Percentiles rank a stretch among this genome's conserved stretches.
These are phyloP conservation scores for Candida hungchunana DNA, from an alignment of 805 yeast genomes.

Conservation along the genomic window DNA sequence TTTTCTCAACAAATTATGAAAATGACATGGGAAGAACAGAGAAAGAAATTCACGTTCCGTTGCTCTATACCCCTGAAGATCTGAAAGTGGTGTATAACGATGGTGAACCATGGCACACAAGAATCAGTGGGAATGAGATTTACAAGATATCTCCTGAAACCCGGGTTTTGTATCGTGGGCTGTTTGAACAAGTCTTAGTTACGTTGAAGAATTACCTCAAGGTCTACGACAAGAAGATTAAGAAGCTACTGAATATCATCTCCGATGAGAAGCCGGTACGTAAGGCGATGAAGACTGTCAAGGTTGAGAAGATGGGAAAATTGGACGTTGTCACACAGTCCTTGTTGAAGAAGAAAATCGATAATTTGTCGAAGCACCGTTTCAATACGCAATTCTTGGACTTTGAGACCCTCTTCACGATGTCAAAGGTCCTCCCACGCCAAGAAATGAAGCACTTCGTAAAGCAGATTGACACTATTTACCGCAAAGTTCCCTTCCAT, in stretches of 20 bases:
- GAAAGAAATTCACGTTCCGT: conserved; percentile 1
- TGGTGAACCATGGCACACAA: conserved; percentile 4
- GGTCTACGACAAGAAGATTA: conserved; percentile 5
- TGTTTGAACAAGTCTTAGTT: conserved; percentile 2
- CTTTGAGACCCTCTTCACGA: conserved; percentile 4
- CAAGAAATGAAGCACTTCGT: conserved; percentile 2
- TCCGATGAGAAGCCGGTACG: conserved; percentile 6
- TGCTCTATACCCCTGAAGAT: conserved; percentile 2
- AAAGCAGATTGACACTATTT: conserved; percentile 1
- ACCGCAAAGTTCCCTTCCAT: conserved; percentile 3
- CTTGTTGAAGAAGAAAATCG: conserved; percentile 4
- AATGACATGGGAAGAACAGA: not conserved
- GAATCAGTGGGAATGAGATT: conserved; percentile 8
- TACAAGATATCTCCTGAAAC: conserved; percentile 4
- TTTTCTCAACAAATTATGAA: not conserved
- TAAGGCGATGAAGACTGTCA: conserved; percentile 4
- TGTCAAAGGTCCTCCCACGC: conserved; percentile 2
- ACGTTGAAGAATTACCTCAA: conserved; percentile 1
- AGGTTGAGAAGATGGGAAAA: not conserved
- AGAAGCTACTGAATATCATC: conserved; percentile 1
- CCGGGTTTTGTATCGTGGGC: not conserved
- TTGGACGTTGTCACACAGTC: not conserved
- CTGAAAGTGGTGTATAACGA: not conserved
- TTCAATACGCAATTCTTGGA: conserved; percentile 2
- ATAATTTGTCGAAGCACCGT: conserved; percentile 6